Evolutionary conservation across 257 asterid genomes (phyloP), one percentile per base, ranked within the genome.

Genomic region (Nicotiana tabacum): DNA sequence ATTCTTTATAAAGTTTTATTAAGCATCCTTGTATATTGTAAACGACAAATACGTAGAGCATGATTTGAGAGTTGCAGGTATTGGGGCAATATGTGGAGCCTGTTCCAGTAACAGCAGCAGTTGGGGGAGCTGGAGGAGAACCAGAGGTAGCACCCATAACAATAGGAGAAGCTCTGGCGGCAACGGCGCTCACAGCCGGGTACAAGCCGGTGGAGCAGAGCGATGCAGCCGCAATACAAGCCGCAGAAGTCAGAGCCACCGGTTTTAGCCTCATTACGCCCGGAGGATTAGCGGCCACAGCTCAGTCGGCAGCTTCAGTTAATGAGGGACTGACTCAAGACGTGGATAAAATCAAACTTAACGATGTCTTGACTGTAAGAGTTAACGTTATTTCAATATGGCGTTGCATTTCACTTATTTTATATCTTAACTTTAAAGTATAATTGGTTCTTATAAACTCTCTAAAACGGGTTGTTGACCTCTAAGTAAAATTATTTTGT

Each of bases 211-310:
- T 93, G 33, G 94, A 92, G 74, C 89, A 88, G 16, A 87, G 91
- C 5, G 98, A 93, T 37, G 97, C 97, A 6, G 95, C 95, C 7
- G 98, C 95, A 6, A 91, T 94, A 66, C 95, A 87, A 88, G 97
- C 91, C 9, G 98, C 97, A 13, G 96, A 90, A 81, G 86, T 87
- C 81, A 84, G 95, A 76, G 97, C 96, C 16, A 91, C 96, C 0
- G 95, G 98, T 6, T 84, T 86, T 29, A 80, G 61, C 27, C 2
- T 77, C 13, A 61, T 90, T 4, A 11, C 85, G 21, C 93, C 92
- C 0, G 96, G 92, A 0, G 96, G 98, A 2, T 76, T 91, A 10
- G 89, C 98, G 1, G 94, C 97, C 29, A 88, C 87, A 2, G 96
- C 97, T 17, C 97, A 88, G 67, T 89, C 98, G 1, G 94, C 97